These are phyloP conservation scores for Nicotiana noctiflora DNA, from an alignment of 257 asterid species.

Conservation along the genomic window DNA sequence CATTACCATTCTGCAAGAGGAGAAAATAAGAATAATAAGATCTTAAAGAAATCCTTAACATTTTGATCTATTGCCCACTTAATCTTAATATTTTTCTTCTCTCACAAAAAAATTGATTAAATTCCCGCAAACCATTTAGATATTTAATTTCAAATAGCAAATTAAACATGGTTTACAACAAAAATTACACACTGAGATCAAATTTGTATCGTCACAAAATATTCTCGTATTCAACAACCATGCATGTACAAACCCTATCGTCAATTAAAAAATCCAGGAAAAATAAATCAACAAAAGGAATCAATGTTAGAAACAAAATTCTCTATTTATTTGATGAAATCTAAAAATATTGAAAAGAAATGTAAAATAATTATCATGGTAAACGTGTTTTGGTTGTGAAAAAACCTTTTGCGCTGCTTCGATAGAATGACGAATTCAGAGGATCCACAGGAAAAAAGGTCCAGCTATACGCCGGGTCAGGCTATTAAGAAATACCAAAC, in stretches of 20 bases:
- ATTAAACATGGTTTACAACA: neutral
- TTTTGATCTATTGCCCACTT: too few species aligned
- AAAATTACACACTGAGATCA: neutral
- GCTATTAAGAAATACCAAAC: neutral
- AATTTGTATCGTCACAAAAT: neutral
- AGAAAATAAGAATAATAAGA: neutral
- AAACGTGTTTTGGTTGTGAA: neutral
- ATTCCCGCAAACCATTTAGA: neutral
- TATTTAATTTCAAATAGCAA: neutral
- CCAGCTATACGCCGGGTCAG: neutral
- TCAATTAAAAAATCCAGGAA: neutral
- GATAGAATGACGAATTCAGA: neutral
- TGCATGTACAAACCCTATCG: neutral
- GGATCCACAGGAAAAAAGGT: neutral
- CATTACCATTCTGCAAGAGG: constrained; percentile 6
- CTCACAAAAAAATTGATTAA: too few species aligned
- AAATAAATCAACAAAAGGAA: neutral
- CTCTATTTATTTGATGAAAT: neutral
- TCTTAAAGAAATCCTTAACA: too few species aligned
- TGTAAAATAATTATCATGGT: neutral
- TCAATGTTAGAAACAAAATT: neutral
- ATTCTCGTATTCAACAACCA: too few species aligned
- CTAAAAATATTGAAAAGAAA: neutral
- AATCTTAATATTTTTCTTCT: too few species aligned
- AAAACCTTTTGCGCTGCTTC: neutral